Evolutionary conservation across 257 asterid species (phyloP), one percentile per base, ranked within the genome.

Genomic region (Cruciata laevipes): DNA sequence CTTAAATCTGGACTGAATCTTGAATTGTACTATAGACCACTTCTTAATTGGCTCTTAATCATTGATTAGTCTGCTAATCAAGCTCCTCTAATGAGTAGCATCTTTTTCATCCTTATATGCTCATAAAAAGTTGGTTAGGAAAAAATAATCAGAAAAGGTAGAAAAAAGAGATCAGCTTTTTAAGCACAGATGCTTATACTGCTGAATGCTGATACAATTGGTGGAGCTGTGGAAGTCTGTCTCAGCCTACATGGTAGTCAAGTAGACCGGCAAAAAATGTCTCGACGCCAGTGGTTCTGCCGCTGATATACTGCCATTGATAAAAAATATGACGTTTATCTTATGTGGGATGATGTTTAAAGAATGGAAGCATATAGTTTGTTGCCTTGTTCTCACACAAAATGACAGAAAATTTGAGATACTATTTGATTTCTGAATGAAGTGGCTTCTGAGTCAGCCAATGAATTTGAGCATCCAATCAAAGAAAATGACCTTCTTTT

Each of bases 361-460:
- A 35, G 38, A 35, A 35, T 35, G 38, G 38, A 35, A 35, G 38
- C 38, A 35, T 38, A 13, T 38, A 13, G 44, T 38, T 38, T 38
- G 6, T 35, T 35, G 38, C 38, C 38, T 35, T 35, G 38, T 13
- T 42, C 4, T 42, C 18, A 47, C 55, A 4, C 20, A 47, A 47
- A 47, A 47, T 14, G 21, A 47, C 55, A 16, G 51, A 47, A 47
- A 16, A 1, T 7, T 38, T 38, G 47, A 10, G 47, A 38, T 7
- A 6, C 47, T 38, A 10, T 7, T 47, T 47, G 55, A 47, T 47
- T 47, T 47, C 55, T 47, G 55, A 47, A 17, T 47, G 55, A 47
- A 47, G 81, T 83, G 85, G 75, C 76, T 69, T 73, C 69, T 77
- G 85, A 77, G 60, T 74, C 79, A 40, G 53, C 82, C 75, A 76